Evolutionary conservation across 2,329 filamentous ascomycete species (phyloP).

Genomic region (Monilinia fructicola): DNA sequence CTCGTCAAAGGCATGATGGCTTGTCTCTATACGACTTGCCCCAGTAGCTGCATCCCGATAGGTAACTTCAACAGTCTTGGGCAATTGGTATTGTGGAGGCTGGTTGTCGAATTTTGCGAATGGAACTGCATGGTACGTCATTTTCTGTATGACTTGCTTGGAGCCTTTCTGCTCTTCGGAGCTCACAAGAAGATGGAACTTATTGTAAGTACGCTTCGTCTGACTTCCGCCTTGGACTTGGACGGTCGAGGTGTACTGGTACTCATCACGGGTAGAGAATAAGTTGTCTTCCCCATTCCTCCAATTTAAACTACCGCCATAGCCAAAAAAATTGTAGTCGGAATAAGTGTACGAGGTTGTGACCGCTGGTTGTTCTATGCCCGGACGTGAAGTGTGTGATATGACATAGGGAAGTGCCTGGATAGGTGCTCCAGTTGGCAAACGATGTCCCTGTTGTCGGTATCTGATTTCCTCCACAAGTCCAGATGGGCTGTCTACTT

Average conservation of each 20-base stretch:
- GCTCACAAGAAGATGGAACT: slow-evolving; percentile 20
- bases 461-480: slow-evolving; percentile 17
- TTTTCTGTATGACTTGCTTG: slow-evolving; percentile 14
- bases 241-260: slow-evolving; percentile 15
- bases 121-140: slow-evolving; percentile 19
- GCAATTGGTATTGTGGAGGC: slow-evolving; percentile 19
- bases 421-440: slow-evolving; percentile 14
- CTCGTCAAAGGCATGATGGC: slow-evolving; percentile 14
- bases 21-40: slow-evolving; percentile 6
- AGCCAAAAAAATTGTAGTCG: slow-evolving; percentile 14
- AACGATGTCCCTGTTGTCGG: slow-evolving; percentile 8
- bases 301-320: neutral
- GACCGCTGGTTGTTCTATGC: slow-evolving; percentile 10
- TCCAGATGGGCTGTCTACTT: slow-evolving; percentile 6
- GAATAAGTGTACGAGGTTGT: slow-evolving; percentile 13
- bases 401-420: slow-evolving; percentile 16
- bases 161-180: slow-evolving; percentile 17
- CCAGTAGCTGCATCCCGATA: slow-evolving; percentile 12
- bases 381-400: slow-evolving; percentile 15
- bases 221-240: slow-evolving; percentile 6
- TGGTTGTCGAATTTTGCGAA: slow-evolving; percentile 8
- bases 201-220: slow-evolving; percentile 21
- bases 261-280: slow-evolving; percentile 10
- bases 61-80: slow-evolving; percentile 8
- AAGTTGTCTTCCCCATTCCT: slow-evolving; percentile 15